phyloP scores from a whole-genome alignment of 2,329 filamentous ascomycete species.

The Penicillium sp. region DNA sequence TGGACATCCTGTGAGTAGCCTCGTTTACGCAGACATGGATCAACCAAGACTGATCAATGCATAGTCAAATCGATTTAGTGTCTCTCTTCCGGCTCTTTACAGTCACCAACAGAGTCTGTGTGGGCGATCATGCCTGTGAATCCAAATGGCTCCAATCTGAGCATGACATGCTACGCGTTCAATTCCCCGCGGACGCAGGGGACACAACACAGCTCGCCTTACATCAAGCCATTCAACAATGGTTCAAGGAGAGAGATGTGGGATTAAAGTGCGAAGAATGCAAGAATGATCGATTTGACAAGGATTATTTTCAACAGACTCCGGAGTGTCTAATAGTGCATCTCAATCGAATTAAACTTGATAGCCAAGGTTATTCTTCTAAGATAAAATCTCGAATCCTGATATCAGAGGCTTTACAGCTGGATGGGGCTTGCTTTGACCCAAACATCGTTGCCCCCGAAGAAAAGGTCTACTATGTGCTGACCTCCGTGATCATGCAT shows the following conservation, averaged over 20 bases:
- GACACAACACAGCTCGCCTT: background rate
- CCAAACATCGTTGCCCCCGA: background rate
- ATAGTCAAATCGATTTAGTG: background rate
- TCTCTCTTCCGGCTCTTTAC: background rate
- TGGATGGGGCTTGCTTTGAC: slow-evolving; percentile 7
- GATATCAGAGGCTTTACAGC: slow-evolving; percentile 1
- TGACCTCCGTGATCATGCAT: slow-evolving; percentile 28
- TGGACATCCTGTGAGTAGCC: background rate
- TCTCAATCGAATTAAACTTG: slow-evolving; percentile 12
- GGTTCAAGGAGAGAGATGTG: background rate
- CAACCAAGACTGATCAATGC: background rate
- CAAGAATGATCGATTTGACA: background rate
- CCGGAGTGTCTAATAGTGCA: slow-evolving; percentile 26
- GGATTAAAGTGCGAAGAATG: slow-evolving; percentile 5
- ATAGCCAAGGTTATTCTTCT: background rate
- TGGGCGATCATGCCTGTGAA: background rate
- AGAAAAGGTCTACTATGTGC: slow-evolving; percentile 21
- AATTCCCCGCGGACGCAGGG: background rate
- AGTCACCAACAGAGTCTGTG: background rate
- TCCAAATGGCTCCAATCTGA: background rate
- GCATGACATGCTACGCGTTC: background rate
- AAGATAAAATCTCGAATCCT: slow-evolving; percentile 1
- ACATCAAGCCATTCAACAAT: background rate
- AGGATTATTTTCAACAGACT: slow-evolving; percentile 5
- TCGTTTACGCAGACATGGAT: background rate